These are phyloP conservation scores for Kodamaea hsintzibuensis DNA, from an alignment of 805 yeast species.

Conservation along the genomic window DNA sequence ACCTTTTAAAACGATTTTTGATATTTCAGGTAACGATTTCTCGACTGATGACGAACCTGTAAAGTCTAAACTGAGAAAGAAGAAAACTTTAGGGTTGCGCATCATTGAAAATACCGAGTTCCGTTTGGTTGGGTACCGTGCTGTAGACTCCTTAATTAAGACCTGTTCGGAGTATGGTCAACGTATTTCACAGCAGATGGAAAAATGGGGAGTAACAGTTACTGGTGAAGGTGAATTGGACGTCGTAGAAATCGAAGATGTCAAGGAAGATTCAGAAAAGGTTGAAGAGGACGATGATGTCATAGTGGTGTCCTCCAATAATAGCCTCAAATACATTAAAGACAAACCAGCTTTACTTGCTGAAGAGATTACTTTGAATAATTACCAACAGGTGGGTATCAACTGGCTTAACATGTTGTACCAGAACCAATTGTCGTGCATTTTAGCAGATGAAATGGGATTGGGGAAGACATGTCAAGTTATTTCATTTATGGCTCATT, in stretches of 20 bases:
- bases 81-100: slow-evolving; percentile 65
- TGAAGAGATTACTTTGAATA: slow-evolving; percentile 66
- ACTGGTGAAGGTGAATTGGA: slow-evolving; percentile 71
- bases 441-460: slow-evolving; percentile 98
- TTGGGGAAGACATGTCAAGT: slow-evolving; percentile 97
- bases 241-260: slow-evolving; percentile 49
- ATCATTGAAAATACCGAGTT: slow-evolving; percentile 68
- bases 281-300: slow-evolving; percentile 38
- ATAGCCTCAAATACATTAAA: slow-evolving; percentile 24
- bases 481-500: slow-evolving; percentile 83
- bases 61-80: slow-evolving; percentile 19
- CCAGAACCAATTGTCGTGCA: slow-evolving; percentile 79
- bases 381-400: slow-evolving; percentile 94
- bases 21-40: slow-evolving; percentile 60
- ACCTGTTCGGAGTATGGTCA: slow-evolving; percentile 80
- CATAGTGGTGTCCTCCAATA: slow-evolving; percentile 22
- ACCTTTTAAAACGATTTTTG: slow-evolving; percentile 64
- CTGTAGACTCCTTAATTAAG: slow-evolving; percentile 88
- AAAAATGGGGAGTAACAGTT: slow-evolving; percentile 84
- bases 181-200: slow-evolving; percentile 68
- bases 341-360: slow-evolving; percentile 72
- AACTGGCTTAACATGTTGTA: slow-evolving; percentile 89
- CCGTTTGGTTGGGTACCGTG: slow-evolving; percentile 84
- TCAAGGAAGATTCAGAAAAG: slow-evolving; percentile 8
- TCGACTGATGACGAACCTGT: slow-evolving; percentile 19